Base-by-base conservation (phyloP, 2,329 filamentous ascomycete species). In the Graphium sp. region DNA sequence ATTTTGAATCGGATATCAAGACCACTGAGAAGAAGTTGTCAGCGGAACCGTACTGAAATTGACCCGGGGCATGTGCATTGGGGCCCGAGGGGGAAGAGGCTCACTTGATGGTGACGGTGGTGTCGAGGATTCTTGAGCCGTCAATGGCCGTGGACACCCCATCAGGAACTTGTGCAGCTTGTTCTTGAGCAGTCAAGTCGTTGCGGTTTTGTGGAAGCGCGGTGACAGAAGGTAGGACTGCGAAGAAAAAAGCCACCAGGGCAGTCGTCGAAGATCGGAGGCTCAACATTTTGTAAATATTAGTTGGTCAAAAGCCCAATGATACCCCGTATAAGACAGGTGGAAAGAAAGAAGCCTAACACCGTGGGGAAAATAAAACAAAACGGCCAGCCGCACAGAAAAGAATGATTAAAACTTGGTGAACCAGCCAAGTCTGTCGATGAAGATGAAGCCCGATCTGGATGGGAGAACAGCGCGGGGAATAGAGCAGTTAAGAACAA, bases 1-100 rank as follows among this genome's bases (percentile, higher is more conserved):
- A 71, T 57, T 36, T 58, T 64, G 52, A 65, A 69, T 29, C 66
- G 61, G 20, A 72, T 60, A 5, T 53, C 45, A 3, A 70, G 58
- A 30, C 57, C 57, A 35, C 61, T 65, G 24, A 22, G 18, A 14
- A 23, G 18, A 26, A 20, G 33, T 18, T 25, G 30, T 14, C 17
- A 24, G 3, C 9, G 14, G 4, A 4, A 24, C 22, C 24, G 44
- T 31, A 40, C 37, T 28, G 3, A 16, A 23, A 16, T 14, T 24
- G n/a, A 18, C 13, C 16, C 15, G 3, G n/a, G 10, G 14, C n/a
- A 26, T 14, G 14, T 8, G 14, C 8, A n/a, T n/a, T n/a, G n/a
- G n/a, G n/a, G n/a, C n/a, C n/a, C 13, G 7, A 28, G 17, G 26
- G 18, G 5, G 18, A 15, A 4, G 11, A 10, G 14, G 37, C 49